A percentile compares a stretch with the other conserved stretches of the same genome.
These are phyloP conservation scores for Skeletonema potamos DNA, from an alignment of 108 stramenopile species.

Conservation along the genomic window DNA sequence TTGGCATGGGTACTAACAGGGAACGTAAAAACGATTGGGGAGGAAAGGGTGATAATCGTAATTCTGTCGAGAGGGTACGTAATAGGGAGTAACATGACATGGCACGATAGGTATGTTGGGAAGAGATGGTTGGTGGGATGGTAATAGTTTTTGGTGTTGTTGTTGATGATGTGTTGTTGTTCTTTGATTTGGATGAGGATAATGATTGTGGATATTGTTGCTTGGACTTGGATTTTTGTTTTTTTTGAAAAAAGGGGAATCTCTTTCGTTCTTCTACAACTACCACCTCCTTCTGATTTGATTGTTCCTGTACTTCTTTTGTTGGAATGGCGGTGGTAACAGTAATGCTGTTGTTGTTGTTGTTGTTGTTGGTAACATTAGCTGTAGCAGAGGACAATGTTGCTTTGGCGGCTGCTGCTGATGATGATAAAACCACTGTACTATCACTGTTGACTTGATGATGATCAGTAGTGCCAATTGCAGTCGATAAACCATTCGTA, in stretches of 20 bases:
- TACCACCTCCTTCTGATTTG: too few relatives aligned
- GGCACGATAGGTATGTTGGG: conserved; percentile 51
- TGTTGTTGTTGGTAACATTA: neutral
- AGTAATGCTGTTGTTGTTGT: too few relatives aligned
- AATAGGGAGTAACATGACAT: conserved; percentile 72
- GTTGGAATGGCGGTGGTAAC: too few relatives aligned
- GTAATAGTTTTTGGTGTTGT: conserved; percentile 15
- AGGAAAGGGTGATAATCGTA: conserved; percentile 77
- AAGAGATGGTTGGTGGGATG: conserved; percentile 27
- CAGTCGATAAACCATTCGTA: neutral
- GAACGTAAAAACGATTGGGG: conserved; percentile 72
- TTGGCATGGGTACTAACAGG: conserved; percentile 66
- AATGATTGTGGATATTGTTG: neutral
- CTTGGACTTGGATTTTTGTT: neutral
- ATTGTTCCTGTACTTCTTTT: too few relatives aligned
- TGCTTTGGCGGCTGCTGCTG: neutral
- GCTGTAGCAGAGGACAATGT: neutral
- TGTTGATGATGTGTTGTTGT: neutral
- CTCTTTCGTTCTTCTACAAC: neutral
- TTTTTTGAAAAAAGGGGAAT: neutral
- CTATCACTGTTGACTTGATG: neutral
- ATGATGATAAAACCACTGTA: neutral
- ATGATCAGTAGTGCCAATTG: too few relatives aligned
- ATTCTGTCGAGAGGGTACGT: conserved; percentile 64
- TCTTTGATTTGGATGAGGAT: neutral